Percentiles rank a stretch among this genome's conserved stretches.
These are phyloP conservation scores for Cardamine resedifolia DNA, from an alignment of 345 rosid genomes.

Conservation along the genomic window DNA sequence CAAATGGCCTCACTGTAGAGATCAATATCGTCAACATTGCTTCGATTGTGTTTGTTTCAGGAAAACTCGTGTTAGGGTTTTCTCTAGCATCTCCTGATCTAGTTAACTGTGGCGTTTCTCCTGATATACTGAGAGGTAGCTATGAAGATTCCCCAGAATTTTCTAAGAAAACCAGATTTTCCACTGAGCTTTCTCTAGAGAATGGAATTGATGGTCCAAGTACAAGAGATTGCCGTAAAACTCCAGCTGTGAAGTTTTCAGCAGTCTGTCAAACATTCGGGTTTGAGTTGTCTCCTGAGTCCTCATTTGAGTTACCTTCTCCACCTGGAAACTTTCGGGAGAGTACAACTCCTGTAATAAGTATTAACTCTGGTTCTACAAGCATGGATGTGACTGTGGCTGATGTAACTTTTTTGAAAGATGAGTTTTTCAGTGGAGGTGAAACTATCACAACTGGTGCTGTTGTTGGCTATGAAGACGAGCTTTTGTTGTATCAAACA, in stretches of 20 bases:
- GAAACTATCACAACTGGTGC: constrained; percentile 42
- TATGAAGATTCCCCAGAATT: constrained; percentile 53
- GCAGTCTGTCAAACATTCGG: constrained; percentile 57
- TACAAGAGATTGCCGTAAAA: constrained; percentile 33
- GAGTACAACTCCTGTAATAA: constrained; percentile 30
- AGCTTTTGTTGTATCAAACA: constrained; percentile 44
- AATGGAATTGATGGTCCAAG: constrained; percentile 57
- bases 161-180: constrained; percentile 30
- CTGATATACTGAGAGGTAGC: constrained; percentile 49
- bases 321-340: constrained; percentile 25
- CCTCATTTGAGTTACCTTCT: constrained; percentile 79
- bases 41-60: constrained; percentile 42
- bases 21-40: not conserved
- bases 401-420: constrained; percentile 43
- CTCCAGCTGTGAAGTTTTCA: constrained; percentile 65
- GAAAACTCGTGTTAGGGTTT: constrained; percentile 59
- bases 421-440: constrained; percentile 49
- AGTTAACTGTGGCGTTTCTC: constrained; percentile 69
- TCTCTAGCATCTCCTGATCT: constrained; percentile 71
- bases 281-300: constrained; percentile 61
- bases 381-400: constrained; percentile 33
- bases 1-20: not conserved
- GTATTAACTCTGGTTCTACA: constrained; percentile 50
- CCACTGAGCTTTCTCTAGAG: constrained; percentile 76
- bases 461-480: constrained; percentile 37